Evolutionary conservation across 495 filamentous ascomycete genomes (phyloP), one percentile per base, ranked within the genome.

Genomic region (Podospora australis): DNA sequence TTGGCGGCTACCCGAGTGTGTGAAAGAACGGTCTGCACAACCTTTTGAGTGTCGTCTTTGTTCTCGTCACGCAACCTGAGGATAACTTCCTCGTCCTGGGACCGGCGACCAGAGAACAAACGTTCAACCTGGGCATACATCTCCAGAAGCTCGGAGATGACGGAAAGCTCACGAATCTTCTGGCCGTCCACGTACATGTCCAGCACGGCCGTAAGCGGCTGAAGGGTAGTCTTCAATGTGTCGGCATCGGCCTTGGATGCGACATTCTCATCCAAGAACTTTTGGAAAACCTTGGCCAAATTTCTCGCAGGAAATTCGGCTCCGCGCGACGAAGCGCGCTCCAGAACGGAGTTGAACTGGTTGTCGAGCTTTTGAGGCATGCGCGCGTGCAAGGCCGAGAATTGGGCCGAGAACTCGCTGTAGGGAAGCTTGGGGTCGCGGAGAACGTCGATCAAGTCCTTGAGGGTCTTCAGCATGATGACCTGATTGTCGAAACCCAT

Each of bases 401-500:
- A 90, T 59, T 97, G 94, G 10, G 92, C 84, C 49, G 84, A 84
- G 85, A 90, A 99, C 69, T 99, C 88, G 67, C 90, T 87, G 68
- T 95, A 99, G 1, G 92, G 92, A 47, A 99, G 80, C 48, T 95
- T 88, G 6, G 83, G 82, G 62, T 94, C 81, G 21, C 90, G 86
- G 11, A 99, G 80, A 4, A 99, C 91, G 40, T 88, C 81, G 17
- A 95, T 80, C 24, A 99, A 77, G 56, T 92, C 88, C 72, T 90
- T 91, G 28, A 99, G 74, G 6, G 88, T 92, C 48, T 78, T 67
- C 28, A 78, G 75, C 94, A 99, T 96, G 67, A 96, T 89, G 44
- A 96, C 83, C 62, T 95, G 89, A 75, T 99, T 99, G 66, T 99
- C 92, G 65, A 84, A 99, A 40, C 92, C 92, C 60, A 83, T 76